These are phyloP conservation scores for Apophysomyces variabilis DNA, from an alignment of 371 early-diverging fungal genomes.

Conservation along the genomic window DNA sequence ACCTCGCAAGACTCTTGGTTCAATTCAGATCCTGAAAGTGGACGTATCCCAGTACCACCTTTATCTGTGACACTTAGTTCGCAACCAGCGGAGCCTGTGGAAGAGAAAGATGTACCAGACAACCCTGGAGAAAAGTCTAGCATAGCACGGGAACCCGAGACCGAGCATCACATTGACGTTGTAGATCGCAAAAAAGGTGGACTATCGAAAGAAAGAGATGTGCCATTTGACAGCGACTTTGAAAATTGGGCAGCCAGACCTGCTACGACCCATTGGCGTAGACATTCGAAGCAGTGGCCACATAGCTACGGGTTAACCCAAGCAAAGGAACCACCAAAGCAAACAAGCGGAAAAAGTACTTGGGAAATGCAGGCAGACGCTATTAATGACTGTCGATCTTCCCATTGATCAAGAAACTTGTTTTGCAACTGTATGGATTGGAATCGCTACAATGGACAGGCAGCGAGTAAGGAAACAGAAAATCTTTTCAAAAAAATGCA, in stretches of 20 bases:
- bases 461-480: too few species aligned
- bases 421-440: too few species aligned
- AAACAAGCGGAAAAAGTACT: not conserved
- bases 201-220: not conserved
- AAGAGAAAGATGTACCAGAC: not conserved
- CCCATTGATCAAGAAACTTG: not conserved
- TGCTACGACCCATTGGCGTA: not conserved
- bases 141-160: too few species aligned
- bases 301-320: not conserved
- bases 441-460: too few species aligned
- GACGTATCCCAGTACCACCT: constrained; percentile 22
- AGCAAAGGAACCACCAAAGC: not conserved
- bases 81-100: not conserved
- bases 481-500: too few species aligned
- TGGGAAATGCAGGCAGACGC: constrained; percentile 7
- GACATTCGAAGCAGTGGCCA: constrained; percentile 1
- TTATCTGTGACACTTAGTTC: constrained; percentile 11
- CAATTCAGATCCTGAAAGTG: constrained; percentile 21
- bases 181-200: constrained; percentile 5
- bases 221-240: constrained; percentile 22
- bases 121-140: too few species aligned
- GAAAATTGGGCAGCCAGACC: constrained; percentile 20
- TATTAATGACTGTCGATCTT: not conserved
- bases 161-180: not conserved
- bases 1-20: constrained; percentile 14